Conservation (phyloP, 768 basidiomycete genomes). For the Royoungia palumana region DNA sequence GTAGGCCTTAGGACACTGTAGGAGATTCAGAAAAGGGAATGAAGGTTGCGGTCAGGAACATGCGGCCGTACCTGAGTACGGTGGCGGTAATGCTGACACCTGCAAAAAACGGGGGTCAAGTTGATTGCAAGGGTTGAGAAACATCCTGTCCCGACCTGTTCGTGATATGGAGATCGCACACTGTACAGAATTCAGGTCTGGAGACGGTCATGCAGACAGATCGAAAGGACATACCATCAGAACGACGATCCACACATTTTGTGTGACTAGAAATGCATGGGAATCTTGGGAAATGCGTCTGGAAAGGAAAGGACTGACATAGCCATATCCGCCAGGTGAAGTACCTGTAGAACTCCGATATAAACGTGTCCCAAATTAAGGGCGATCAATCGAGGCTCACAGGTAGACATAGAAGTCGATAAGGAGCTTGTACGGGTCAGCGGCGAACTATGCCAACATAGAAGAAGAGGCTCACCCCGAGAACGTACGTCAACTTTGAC, state of each 20-base stretch:
- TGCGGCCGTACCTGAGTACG: conserved; percentile 14
- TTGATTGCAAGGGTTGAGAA: background rate
- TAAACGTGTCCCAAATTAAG: background rate
- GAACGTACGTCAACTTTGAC: conserved; percentile 17
- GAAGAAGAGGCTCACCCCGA: conserved; percentile 19
- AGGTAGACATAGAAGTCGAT: conserved; percentile 29
- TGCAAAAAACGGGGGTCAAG: background rate
- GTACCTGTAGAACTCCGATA: conserved; percentile 11
- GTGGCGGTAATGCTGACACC: conserved; percentile 14
- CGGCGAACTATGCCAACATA: no score
- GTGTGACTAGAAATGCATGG: conserved; percentile 15
- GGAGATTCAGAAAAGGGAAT: background rate
- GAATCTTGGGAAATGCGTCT: background rate
- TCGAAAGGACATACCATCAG: conserved; percentile 15
- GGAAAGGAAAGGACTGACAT: conserved; percentile 13
- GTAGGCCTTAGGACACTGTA: conserved; percentile 8
- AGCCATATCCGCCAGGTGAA: conserved; percentile 31
- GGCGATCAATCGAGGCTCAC: conserved; percentile 5
- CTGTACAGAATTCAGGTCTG: conserved; percentile 5
- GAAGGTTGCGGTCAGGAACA: no score
- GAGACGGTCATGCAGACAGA: background rate
- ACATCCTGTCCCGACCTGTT: conserved; percentile 7
- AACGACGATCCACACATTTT: conserved; percentile 10
- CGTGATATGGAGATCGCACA: conserved; percentile 17
- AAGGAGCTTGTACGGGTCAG: conserved; percentile 18